Evolutionary conservation across 371 early-diverging fungal species (phyloP).

Genomic region (Apophysomyces ossiformis): DNA sequence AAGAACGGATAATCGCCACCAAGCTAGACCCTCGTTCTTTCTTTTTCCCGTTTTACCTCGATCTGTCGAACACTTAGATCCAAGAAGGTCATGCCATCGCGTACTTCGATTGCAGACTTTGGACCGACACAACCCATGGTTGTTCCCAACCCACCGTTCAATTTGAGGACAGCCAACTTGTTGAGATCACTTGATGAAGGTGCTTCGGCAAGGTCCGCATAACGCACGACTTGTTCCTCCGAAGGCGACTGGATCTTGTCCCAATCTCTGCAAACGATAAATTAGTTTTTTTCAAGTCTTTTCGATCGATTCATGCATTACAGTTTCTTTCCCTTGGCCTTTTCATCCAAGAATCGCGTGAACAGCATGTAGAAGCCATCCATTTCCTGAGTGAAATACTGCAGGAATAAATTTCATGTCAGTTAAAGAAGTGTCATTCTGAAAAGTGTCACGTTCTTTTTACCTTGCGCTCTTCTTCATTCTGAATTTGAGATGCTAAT

Average conservation of each 20-base stretch:
- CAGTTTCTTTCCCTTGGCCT: conserved; percentile 82
- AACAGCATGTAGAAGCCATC: conserved; percentile 92
- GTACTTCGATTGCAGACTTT: conserved; percentile 98
- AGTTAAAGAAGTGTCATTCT: neutral
- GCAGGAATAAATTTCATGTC: neutral
- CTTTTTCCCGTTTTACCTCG: conserved; percentile 65
- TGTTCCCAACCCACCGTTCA: conserved; percentile 99
- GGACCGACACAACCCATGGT: conserved; percentile 99
- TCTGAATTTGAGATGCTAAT: conserved; percentile 53
- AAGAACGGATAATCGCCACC: too few relatives aligned
- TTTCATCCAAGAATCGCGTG: conserved; percentile 84
- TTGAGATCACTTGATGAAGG: conserved; percentile 65
- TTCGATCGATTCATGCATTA: conserved; percentile 51
- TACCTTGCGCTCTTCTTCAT: conserved; percentile 64
- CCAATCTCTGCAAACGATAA: conserved; percentile 78
- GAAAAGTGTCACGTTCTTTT: neutral
- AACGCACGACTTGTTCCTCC: conserved; percentile 83
- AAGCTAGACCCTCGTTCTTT: too few relatives aligned
- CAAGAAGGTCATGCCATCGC: conserved; percentile 98
- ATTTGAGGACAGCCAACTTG: conserved; percentile 98
- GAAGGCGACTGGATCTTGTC: conserved; percentile 91
- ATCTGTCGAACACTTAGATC: conserved; percentile 99
- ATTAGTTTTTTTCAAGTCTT: conserved; percentile 6
- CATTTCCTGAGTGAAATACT: conserved; percentile 76
- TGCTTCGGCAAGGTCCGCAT: conserved; percentile 66